Evolutionary conservation across 208 protist genomes (phyloP).

Genomic region (Trypanosoma cruzi): DNA sequence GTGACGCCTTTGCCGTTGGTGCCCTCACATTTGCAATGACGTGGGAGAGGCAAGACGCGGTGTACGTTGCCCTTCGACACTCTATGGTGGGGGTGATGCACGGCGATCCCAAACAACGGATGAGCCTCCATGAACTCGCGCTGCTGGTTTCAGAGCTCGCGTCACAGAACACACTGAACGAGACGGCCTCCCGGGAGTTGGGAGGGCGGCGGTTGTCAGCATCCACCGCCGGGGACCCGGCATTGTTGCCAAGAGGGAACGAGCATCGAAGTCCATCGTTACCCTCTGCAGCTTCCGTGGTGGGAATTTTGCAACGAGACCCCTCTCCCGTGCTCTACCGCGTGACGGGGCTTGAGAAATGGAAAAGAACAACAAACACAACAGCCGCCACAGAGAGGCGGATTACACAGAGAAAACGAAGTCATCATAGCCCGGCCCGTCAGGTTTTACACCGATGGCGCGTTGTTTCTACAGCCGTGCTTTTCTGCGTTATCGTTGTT

Average conservation of each 20-base stretch:
- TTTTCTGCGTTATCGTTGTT: constrained; percentile 6
- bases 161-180: constrained; percentile 18
- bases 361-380: constrained; percentile 10
- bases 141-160: constrained; percentile 29
- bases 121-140: constrained; percentile 34
- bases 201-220: not conserved
- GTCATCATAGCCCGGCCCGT: not conserved
- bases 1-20: constrained; percentile 15
- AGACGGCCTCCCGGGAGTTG: not conserved
- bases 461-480: not conserved
- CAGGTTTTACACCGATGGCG: constrained; percentile 7
- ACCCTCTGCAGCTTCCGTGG: not conserved
- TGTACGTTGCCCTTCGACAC: constrained; percentile 21
- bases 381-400: not conserved
- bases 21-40: constrained; percentile 13
- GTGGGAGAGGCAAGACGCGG: constrained; percentile 13
- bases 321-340: constrained; percentile 10
- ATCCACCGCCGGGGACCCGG: not conserved
- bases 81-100: constrained; percentile 35
- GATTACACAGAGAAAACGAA: not conserved
- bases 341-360: constrained; percentile 14
- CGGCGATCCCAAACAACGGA: constrained; percentile 29
- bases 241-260: not conserved
- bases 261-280: not conserved
- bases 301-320: constrained; percentile 13